phyloP scores from a whole-genome alignment of 257 asterid species.

The Jacaranda copaia region DNA sequence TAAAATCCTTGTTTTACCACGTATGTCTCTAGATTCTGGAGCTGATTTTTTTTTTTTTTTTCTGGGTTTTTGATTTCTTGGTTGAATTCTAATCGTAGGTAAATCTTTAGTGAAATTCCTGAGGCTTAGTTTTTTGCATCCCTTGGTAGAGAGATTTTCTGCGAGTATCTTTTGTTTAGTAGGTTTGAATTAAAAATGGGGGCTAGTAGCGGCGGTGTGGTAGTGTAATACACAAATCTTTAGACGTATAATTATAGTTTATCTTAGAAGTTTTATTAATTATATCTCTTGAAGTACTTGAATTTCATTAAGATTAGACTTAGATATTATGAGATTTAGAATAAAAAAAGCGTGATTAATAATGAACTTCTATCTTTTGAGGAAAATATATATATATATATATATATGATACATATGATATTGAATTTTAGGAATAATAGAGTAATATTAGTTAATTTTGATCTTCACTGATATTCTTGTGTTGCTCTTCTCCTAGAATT shows the following conservation, averaged over 20 bases:
- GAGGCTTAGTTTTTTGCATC: conserved; percentile 26
- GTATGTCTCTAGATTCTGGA: neutral
- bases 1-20: conserved; percentile 18
- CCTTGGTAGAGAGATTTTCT: conserved; percentile 10
- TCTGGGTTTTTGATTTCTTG: conserved; percentile 18
- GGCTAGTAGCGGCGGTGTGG: conserved; percentile 41
- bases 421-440: too few species aligned
- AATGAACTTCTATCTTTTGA: too few species aligned
- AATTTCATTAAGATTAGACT: too few species aligned
- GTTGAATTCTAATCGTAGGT: conserved; percentile 32
- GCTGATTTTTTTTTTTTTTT: conserved; percentile 2
- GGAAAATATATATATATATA: too few species aligned
- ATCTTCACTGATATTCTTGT: too few species aligned
- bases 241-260: conserved; percentile 47
- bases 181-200: conserved; percentile 58
- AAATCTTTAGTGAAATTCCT: conserved; percentile 18
- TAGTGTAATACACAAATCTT: neutral
- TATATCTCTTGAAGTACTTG: too few species aligned
- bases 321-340: too few species aligned
- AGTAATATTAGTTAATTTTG: too few species aligned
- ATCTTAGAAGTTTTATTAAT: too few species aligned
- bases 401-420: too few species aligned
- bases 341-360: too few species aligned
- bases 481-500: too few species aligned
- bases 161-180: neutral